phyloP scores from a whole-genome alignment of 2,329 filamentous ascomycete species.

The Aspergillus sp. region DNA sequence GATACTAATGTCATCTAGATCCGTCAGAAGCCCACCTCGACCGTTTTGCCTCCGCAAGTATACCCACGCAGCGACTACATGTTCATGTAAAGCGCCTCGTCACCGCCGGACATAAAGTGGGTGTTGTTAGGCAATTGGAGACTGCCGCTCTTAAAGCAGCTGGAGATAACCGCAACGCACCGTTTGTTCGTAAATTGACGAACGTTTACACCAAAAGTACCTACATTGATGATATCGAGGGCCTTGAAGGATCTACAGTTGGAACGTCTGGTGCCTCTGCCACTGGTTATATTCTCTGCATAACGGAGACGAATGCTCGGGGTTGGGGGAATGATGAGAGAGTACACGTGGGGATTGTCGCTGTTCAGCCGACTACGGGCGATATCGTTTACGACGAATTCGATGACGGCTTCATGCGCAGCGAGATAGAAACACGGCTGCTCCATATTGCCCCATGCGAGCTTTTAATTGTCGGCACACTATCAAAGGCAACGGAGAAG shows the following conservation, averaged over 20 bases:
- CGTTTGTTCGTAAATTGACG: conserved; percentile 88
- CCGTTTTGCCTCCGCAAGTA: conserved; percentile 91
- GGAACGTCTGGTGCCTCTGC: conserved; percentile 57
- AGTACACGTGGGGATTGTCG: conserved; percentile 86
- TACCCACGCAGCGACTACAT: conserved; percentile 85
- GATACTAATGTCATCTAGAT: conserved; percentile 48
- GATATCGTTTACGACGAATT: conserved; percentile 96
- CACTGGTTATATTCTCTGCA: conserved; percentile 86
- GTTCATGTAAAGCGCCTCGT: conserved; percentile 94
- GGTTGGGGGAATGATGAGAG: conserved; percentile 86
- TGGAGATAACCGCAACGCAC: conserved; percentile 88
- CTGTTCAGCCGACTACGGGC: conserved; percentile 92
- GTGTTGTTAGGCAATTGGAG: conserved; percentile 90
- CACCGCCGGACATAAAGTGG: conserved; percentile 90
- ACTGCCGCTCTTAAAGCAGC: conserved; percentile 94
- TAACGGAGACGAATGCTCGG: conserved; percentile 81
- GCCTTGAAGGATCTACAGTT: conserved; percentile 60
- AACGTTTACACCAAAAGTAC: conserved; percentile 98
- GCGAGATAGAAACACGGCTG: conserved; percentile 91
- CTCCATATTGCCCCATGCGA: conserved; percentile 95
- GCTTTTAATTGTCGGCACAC: conserved; percentile 85
- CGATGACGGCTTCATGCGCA: conserved; percentile 96
- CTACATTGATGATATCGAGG: conserved; percentile 90
- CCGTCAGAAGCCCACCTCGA: conserved; percentile 88
- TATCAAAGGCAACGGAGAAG: conserved; percentile 90